phyloP scores from a whole-genome alignment of 78 protist genomes.

The Guillardia theta region DNA sequence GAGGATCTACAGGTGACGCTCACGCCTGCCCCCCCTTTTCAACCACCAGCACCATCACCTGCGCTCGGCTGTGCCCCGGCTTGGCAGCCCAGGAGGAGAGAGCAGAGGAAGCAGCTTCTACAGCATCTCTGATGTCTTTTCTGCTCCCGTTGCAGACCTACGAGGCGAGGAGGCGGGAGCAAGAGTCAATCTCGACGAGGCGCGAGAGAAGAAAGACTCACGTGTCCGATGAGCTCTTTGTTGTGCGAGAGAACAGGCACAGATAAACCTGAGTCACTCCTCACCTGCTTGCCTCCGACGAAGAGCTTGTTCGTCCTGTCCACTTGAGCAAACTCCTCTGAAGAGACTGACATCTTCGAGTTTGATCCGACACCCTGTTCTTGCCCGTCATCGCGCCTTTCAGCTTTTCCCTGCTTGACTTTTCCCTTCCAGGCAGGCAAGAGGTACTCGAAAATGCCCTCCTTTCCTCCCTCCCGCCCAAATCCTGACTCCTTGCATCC shows the following conservation, averaged over 20 bases:
- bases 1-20: constrained; percentile 8
- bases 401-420: neutral
- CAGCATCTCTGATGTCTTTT: constrained; percentile 48
- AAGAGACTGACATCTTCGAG: neutral
- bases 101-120: constrained; percentile 38
- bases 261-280: neutral
- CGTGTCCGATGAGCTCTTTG: neutral
- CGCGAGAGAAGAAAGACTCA: neutral
- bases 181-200: neutral
- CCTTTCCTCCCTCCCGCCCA: constrained; percentile 63
- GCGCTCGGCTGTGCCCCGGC: constrained; percentile 30
- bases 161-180: neutral
- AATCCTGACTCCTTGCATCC: constrained; percentile 64
- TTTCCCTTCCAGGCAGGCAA: neutral
- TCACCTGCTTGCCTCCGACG: constrained; percentile 29
- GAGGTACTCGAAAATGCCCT: constrained; percentile 35
- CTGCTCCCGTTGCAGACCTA: constrained; percentile 17
- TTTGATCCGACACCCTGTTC: neutral
- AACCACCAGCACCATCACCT: neutral
- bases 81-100: constrained; percentile 3
- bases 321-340: neutral
- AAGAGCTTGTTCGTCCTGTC: constrained; percentile 26
- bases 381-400: neutral
- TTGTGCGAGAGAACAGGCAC: neutral
- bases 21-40: no score